Evolutionary conservation across 805 yeast genomes (phyloP).

Genomic region (Danielia oregonensis): DNA sequence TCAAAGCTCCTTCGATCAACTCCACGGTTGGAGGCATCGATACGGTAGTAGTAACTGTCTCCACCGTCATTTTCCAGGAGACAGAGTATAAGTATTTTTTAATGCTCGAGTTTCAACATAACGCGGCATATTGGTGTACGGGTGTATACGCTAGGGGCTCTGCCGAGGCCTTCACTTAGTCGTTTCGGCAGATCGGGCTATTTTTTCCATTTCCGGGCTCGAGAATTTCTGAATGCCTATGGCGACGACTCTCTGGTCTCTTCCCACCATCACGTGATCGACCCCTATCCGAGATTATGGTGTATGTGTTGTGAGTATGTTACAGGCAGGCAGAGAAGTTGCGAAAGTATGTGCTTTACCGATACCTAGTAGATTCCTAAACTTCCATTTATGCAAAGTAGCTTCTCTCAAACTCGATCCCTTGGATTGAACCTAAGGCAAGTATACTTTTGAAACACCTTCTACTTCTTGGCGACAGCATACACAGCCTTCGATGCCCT

Average conservation of each 20-base stretch:
- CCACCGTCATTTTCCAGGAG: constrained; percentile 8
- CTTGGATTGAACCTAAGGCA: constrained; percentile 1
- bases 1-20: constrained; percentile 28
- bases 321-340: too few relatives aligned
- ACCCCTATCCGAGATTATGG: too few relatives aligned
- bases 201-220: too few relatives aligned
- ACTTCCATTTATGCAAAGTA: too few relatives aligned
- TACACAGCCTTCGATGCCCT: constrained; percentile 76
- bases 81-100: not conserved
- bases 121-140: not conserved
- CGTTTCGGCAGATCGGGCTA: too few relatives aligned
- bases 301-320: too few relatives aligned
- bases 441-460: constrained; percentile 52
- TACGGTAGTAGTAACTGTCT: constrained; percentile 23
- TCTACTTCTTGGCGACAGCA: constrained; percentile 77
- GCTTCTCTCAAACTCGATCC: too few relatives aligned
- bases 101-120: not conserved
- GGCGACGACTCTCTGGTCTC: too few relatives aligned
- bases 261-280: too few relatives aligned
- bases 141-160: not conserved
- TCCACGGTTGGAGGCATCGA: constrained; percentile 38
- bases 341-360: too few relatives aligned
- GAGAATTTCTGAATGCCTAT: too few relatives aligned
- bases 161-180: not conserved
- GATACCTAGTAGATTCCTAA: too few relatives aligned